Evolutionary conservation across 228 moss, liverwort and hornwort genomes (phyloP), one percentile per base, ranked within the genome.

Genomic region (Sphagnum fallax): DNA sequence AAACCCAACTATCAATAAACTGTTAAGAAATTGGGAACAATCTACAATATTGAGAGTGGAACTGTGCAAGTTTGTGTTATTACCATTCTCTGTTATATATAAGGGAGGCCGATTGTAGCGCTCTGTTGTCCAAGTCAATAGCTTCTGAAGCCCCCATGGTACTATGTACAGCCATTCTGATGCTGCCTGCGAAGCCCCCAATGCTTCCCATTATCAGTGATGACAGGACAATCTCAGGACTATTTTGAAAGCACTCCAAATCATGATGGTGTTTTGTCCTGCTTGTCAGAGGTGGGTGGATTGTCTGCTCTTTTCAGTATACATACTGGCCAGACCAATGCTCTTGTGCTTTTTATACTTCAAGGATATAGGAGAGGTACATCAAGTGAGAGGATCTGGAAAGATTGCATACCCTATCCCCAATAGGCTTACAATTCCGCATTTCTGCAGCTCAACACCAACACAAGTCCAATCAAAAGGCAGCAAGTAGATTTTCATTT

Each of bases 71-170:
- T 51, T 12, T 16, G 15, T 2, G 51, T 13, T 6, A 12, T 73
- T 73, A 91, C 93, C 91, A 68, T 89, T 91, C 71, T 93, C 91
- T 61, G 80, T 85, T 57, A 88, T 0, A 50, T 81, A 79, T 47
- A 93, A 60, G 8, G 80, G 85, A 11, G 82, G 79, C n/a, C 50
- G 67, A 52, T 84, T 81, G 70, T 91, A 89, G 51, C 85, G 84
- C 69, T 83, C 75, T 65, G 82, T 76, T 10, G 82, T 72, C 79
- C 85, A 89, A 14, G 64, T 48, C 50, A 91, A 64, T 47, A 82
- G 49, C 62, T 71, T 89, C 65, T 70, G 74, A 6, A 93, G 0
- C 61, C 93, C 91, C 84, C 89, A 86, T 13, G 91, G 94, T 15
- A 94, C 91, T 4, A 88, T 65, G 15, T 72, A 84, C 11, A 89